phyloP scores from a whole-genome alignment of 495 filamentous ascomycete genomes.

The Neurospora terricola region DNA sequence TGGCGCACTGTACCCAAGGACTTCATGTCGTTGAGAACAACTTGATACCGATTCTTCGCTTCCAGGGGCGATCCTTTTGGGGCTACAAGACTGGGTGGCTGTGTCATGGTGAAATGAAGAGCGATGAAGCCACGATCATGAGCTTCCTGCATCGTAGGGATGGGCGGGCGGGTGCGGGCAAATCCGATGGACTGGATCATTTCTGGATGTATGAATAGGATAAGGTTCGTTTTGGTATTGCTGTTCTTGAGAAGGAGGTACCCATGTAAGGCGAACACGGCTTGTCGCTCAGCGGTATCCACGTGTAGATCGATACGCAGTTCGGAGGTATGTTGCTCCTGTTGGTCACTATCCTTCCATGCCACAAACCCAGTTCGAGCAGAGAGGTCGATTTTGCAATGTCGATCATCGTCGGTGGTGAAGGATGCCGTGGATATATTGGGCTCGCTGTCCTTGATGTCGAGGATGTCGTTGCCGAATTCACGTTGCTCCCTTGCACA shows the following conservation, averaged over 20 bases:
- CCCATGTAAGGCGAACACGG: neutral
- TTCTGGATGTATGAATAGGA: neutral
- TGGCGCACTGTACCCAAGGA: neutral
- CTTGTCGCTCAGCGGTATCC: neutral
- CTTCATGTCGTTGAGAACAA: neutral
- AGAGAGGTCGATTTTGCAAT: neutral
- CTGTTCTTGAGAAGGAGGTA: neutral
- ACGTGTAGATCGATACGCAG: neutral
- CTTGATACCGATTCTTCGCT: no score
- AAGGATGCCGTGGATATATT: neutral
- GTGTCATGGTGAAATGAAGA: neutral
- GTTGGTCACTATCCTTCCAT: rapidly evolving
- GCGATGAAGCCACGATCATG: neutral
- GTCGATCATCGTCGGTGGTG: neutral
- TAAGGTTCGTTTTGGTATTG: neutral
- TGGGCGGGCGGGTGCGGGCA: neutral
- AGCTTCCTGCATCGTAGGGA: neutral
- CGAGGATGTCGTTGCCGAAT: neutral
- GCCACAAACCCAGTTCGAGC: neutral
- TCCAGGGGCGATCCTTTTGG: no score
- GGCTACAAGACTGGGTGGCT: neutral
- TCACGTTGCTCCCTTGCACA: neutral
- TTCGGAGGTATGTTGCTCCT: neutral
- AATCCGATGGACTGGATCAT: neutral
- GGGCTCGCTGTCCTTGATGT: neutral